Percentiles rank a stretch among this genome's conserved stretches.
These are phyloP conservation scores for Leptographium wingfieldii DNA, from an alignment of 2,329 filamentous ascomycete species.

Conservation along the genomic window DNA sequence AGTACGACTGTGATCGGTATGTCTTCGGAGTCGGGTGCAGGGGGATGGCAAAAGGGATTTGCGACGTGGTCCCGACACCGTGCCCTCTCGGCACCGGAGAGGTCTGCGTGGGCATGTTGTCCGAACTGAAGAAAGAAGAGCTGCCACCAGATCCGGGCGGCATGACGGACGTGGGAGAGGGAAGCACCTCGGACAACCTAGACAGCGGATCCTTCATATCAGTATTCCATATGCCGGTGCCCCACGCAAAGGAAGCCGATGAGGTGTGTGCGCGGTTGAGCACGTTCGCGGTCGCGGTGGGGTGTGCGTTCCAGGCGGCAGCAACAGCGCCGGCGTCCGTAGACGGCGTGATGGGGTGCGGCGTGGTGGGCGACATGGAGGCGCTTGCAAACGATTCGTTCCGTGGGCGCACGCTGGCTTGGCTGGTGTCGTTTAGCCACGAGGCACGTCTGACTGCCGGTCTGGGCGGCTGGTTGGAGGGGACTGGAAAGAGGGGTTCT, in stretches of 20 bases:
- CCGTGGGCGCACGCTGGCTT: slow-evolving; percentile 47
- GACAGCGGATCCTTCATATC: slow-evolving; percentile 68
- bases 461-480: slow-evolving; percentile 35
- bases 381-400: slow-evolving; percentile 67
- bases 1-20: slow-evolving; percentile 92
- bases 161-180: slow-evolving; percentile 56
- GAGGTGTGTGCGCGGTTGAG: slow-evolving; percentile 34
- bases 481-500: slow-evolving; percentile 23
- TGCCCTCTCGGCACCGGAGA: slow-evolving; percentile 39
- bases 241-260: slow-evolving; percentile 51
- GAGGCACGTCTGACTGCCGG: slow-evolving; percentile 57
- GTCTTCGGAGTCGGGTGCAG: slow-evolving; percentile 84
- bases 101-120: slow-evolving; percentile 32
- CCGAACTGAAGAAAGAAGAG: slow-evolving; percentile 37
- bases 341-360: slow-evolving; percentile 70
- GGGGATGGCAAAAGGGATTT: slow-evolving; percentile 79
- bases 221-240: slow-evolving; percentile 70
- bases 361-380: slow-evolving; percentile 66
- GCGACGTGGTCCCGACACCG: slow-evolving; percentile 34
- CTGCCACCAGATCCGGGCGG: slow-evolving; percentile 29
- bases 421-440: slow-evolving; percentile 75
- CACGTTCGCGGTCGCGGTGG: slow-evolving; percentile 31
- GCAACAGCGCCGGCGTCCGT: slow-evolving; percentile 37
- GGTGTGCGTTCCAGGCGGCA: slow-evolving; percentile 41
- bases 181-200: slow-evolving; percentile 61